Percentiles rank a stretch among this genome's conserved stretches.
phyloP scores from a whole-genome alignment of 2,329 filamentous ascomycete species.

The Hypoxylon sp. region DNA sequence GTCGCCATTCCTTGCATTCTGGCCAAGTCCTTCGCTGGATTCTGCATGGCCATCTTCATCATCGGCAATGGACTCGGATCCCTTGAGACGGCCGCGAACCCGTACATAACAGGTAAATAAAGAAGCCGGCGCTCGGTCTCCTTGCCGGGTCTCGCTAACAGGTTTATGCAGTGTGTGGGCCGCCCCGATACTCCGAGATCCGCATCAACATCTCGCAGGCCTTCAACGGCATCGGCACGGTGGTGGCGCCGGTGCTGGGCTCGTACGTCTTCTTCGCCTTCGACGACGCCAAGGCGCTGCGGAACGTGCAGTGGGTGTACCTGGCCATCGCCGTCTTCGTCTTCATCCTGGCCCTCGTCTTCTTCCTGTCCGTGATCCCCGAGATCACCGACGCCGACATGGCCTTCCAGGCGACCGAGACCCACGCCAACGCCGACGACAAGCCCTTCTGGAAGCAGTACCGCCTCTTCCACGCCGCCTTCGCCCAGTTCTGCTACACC shows the following conservation, averaged over 20 bases:
- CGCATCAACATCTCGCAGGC: conserved; percentile 80
- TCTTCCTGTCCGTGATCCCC: conserved; percentile 72
- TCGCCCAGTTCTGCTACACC: conserved; percentile 80
- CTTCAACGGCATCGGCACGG: conserved; percentile 78
- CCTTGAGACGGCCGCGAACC: conserved; percentile 80
- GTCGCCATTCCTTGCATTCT: conserved; percentile 65
- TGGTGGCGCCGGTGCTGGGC: conserved; percentile 75
- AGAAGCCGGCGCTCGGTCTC: neutral
- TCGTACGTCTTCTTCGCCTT: conserved; percentile 77
- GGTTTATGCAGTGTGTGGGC: conserved; percentile 61
- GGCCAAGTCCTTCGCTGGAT: conserved; percentile 73
- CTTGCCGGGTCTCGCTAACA: conserved; percentile 8
- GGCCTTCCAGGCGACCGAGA: conserved; percentile 64
- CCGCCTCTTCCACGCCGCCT: conserved; percentile 76
- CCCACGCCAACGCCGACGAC: conserved; percentile 61
- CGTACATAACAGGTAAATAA: conserved; percentile 67
- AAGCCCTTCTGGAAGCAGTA: conserved; percentile 75
- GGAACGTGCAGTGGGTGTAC: conserved; percentile 80
- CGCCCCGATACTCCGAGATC: conserved; percentile 73
- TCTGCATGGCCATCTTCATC: conserved; percentile 76
- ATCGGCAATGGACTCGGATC: conserved; percentile 77
- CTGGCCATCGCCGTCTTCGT: conserved; percentile 77
- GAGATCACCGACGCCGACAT: conserved; percentile 76
- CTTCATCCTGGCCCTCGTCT: conserved; percentile 68
- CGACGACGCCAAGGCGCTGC: conserved; percentile 62